phyloP scores from a whole-genome alignment of 306 rosid genomes.

The Castanea sativa region DNA sequence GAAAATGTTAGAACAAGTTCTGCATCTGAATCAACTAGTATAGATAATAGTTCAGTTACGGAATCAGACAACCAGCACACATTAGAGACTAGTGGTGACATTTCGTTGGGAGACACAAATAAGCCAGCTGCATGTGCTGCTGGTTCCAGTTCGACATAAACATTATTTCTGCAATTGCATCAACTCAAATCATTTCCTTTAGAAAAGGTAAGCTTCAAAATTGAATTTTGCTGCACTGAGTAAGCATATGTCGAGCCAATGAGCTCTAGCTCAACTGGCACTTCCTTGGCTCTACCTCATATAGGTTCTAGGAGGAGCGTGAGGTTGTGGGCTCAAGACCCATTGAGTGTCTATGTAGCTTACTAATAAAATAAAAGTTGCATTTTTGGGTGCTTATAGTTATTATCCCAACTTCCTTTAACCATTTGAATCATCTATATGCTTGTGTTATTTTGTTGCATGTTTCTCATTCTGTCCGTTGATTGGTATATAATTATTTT shows the following conservation, averaged over 20 bases:
- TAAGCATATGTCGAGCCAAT: not conserved
- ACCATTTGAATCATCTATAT: not conserved
- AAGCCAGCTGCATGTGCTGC: slow-evolving; percentile 51
- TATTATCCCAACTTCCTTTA: not conserved
- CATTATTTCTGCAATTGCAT: slow-evolving; percentile 28
- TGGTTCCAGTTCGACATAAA: slow-evolving; percentile 80
- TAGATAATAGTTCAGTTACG: slow-evolving; percentile 43
- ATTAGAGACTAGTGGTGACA: slow-evolving; percentile 45
- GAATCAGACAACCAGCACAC: slow-evolving; percentile 39
- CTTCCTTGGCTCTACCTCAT: too few species aligned
- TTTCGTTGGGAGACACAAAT: slow-evolving; percentile 37
- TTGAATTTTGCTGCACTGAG: slow-evolving; percentile 3
- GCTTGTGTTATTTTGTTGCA: not conserved
- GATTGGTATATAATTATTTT: not conserved
- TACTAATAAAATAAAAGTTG: too few species aligned
- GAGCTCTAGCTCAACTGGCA: too few species aligned
- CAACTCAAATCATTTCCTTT: slow-evolving; percentile 35
- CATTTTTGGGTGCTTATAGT: not conserved
- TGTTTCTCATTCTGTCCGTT: not conserved
- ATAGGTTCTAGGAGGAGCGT: too few species aligned
- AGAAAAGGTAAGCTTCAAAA: slow-evolving; percentile 38
- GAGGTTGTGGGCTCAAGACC: too few species aligned
- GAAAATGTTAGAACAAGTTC: slow-evolving; percentile 45
- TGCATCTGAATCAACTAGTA: slow-evolving; percentile 45
- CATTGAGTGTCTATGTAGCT: too few species aligned